These are phyloP conservation scores for Zymoseptoria brevis DNA, from an alignment of 2,329 filamentous ascomycete genomes.

Conservation along the genomic window DNA sequence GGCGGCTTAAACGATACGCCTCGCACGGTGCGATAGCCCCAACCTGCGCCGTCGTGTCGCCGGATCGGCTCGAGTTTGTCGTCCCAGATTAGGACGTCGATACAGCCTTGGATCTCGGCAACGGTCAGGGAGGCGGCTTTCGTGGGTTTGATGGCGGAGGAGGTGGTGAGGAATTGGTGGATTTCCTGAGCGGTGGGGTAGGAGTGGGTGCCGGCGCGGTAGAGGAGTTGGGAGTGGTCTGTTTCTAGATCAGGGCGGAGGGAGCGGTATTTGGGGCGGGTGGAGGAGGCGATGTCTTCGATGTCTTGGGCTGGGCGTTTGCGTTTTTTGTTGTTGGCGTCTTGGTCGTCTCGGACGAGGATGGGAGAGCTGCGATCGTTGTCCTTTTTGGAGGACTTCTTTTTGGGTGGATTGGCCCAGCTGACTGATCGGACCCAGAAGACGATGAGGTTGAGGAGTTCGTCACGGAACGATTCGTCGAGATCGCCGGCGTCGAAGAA, in stretches of 20 bases:
- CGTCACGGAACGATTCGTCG: slow-evolving; percentile 79
- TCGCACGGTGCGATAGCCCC: slow-evolving; percentile 42
- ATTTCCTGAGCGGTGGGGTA: slow-evolving; percentile 79
- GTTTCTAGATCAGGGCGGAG: slow-evolving; percentile 14
- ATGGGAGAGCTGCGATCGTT: slow-evolving; percentile 1
- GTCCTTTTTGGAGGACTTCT: slow-evolving; percentile 16
- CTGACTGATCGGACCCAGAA: slow-evolving; percentile 64
- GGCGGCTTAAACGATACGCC: slow-evolving; percentile 25
- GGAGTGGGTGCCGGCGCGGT: slow-evolving; percentile 38
- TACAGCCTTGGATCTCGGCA: slow-evolving; percentile 72
- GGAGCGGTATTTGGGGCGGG: slow-evolving; percentile 11
- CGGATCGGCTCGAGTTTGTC: slow-evolving; percentile 62
- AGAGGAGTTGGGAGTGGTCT: slow-evolving; percentile 23
- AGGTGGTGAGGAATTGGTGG: slow-evolving; percentile 62
- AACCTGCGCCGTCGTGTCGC: slow-evolving; percentile 30
- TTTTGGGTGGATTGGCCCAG: slow-evolving; percentile 50
- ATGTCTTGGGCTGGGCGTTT: slow-evolving; percentile 23
- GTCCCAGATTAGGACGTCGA: slow-evolving; percentile 85
- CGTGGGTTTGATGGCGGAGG: slow-evolving; percentile 64
- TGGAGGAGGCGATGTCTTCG: slow-evolving; percentile 23
- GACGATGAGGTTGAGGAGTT: slow-evolving; percentile 64
- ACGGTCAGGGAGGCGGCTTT: slow-evolving; percentile 44
- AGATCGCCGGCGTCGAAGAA: slow-evolving; percentile 92
- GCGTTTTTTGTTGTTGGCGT: slow-evolving; percentile 20
- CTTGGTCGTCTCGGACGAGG: slow-evolving; percentile 8